phyloP scores from a whole-genome alignment of 805 yeast species.

The Sugiyamaella mastotermitis region DNA sequence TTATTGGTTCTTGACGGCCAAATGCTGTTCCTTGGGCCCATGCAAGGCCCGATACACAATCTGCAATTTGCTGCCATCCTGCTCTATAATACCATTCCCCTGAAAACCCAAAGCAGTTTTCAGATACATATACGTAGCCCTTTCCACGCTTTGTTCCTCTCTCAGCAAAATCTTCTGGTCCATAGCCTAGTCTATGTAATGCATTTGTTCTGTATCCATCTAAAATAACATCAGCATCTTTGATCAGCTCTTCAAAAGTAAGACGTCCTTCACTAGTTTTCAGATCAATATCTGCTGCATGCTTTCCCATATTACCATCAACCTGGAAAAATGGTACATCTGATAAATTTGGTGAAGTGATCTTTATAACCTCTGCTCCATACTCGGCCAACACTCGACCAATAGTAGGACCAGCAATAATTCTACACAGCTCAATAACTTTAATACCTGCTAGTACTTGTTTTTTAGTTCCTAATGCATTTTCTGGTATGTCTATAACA shows the following conservation, averaged over 20 bases:
- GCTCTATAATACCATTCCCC: constrained; percentile 31
- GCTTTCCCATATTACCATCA: constrained; percentile 34
- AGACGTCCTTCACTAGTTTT: constrained; percentile 26
- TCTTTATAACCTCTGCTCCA: constrained; percentile 32
- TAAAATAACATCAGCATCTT: constrained; percentile 30
- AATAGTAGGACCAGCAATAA: constrained; percentile 34
- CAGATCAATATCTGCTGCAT: constrained; percentile 29
- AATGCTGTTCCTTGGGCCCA: constrained; percentile 30
- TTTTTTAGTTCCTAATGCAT: constrained; percentile 11
- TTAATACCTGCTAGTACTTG: constrained; percentile 30
- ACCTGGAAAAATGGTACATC: constrained; percentile 34
- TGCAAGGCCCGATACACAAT: constrained; percentile 32
- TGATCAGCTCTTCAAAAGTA: constrained; percentile 27
- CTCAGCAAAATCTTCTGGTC: constrained; percentile 26
- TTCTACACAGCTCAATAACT: constrained; percentile 31
- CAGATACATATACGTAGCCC: constrained; percentile 32
- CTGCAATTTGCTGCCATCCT: constrained; percentile 37
- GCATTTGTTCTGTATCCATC: constrained; percentile 33
- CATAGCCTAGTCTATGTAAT: constrained; percentile 29
- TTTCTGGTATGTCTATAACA: too few relatives aligned
- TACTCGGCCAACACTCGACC: constrained; percentile 31
- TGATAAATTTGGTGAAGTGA: constrained; percentile 26
- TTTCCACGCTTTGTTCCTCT: constrained; percentile 28
- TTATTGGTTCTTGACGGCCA: constrained; percentile 29
- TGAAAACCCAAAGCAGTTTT: constrained; percentile 31